Evolutionary conservation across 805 yeast species (phyloP), one percentile per base, ranked within the genome.

Genomic region (Candida hungchunana): DNA sequence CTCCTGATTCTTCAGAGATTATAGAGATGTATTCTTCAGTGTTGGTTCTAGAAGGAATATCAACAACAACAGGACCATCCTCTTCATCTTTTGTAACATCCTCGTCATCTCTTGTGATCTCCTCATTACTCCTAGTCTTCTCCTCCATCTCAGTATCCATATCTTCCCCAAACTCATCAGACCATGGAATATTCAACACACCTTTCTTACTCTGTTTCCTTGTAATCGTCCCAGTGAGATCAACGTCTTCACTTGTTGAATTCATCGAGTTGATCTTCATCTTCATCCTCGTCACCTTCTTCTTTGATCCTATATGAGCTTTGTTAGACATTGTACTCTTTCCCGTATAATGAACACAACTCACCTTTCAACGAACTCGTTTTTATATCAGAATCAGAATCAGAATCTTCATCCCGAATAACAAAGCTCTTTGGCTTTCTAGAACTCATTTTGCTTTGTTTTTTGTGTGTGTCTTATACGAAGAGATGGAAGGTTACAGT

Each of bases 361-460:
- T 21, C 15, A 34, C 32, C 14, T n/a, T 21, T 29, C 23, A 34
- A 19, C 17, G 14, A 10, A 6, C 15, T 15, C 13, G 11, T 27
- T 28, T 31, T 26, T 15, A 7, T 24, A 4, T 26, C 26, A 2
- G 21, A 37, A 5, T 24, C 39, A 4, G 40, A 44, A 25, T 34
- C 39, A 1, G 28, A 32, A 9, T 43, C 42, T 1, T 36, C 39
- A 22, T 39, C 18, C 4, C 40, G 33, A 7, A 51, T 31, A 7
- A 48, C 36, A 6, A 44, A 37, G 8, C 41, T 39, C 40, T 45
- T 50, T 3, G 53, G 51, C 22, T 39, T 50, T 17, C 53, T 29
- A 0, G 32, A 12, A 10, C 29, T 29, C 32, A 29, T 34, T n/a
- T n/a, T 18, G 7, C 16, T 13, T 14, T 10, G 13, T 2, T 26